Conservation (phyloP, 2,329 filamentous ascomycete genomes). For the Penicillium occitanis region DNA sequence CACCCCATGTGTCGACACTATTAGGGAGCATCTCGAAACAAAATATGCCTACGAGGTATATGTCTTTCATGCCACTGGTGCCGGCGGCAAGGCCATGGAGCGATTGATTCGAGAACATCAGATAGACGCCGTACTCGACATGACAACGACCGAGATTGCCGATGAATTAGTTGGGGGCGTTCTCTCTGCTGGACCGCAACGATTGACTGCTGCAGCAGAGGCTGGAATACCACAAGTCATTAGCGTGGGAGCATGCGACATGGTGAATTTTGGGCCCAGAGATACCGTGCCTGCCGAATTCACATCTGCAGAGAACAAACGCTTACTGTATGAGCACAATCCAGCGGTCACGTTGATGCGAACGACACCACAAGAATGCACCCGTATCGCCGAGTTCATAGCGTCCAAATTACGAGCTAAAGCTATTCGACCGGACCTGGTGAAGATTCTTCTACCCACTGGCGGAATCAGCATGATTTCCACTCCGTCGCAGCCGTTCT, state of each 20-base stretch:
- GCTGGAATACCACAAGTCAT: slow-evolving; percentile 60
- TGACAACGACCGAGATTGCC: slow-evolving; percentile 70
- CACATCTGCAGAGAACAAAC: slow-evolving; percentile 27
- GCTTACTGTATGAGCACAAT: slow-evolving; percentile 65
- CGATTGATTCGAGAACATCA: slow-evolving; percentile 56
- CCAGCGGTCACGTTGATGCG: slow-evolving; percentile 66
- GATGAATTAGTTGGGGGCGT: slow-evolving; percentile 64
- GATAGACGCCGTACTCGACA: slow-evolving; percentile 66
- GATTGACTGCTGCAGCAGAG: slow-evolving; percentile 59
- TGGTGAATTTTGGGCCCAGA: slow-evolving; percentile 63
- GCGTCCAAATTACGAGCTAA: slow-evolving; percentile 51
- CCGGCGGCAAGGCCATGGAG: slow-evolving; percentile 69
- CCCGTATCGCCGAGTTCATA: slow-evolving; percentile 57
- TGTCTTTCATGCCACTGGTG: slow-evolving; percentile 69
- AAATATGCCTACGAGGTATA: slow-evolving; percentile 56
- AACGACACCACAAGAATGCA: slow-evolving; percentile 59
- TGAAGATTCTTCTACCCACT: slow-evolving; percentile 60
- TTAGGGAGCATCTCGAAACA: slow-evolving; percentile 53
- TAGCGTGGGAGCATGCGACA: slow-evolving; percentile 58
- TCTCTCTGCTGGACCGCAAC: slow-evolving; percentile 58
- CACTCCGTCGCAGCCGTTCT: slow-evolving; percentile 55
- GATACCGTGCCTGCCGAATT: slow-evolving; percentile 58
- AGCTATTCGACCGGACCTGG: slow-evolving; percentile 41
- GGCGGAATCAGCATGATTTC: slow-evolving; percentile 64
- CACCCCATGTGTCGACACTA: slow-evolving; percentile 61